Conservation (phyloP, 2,329 filamentous ascomycete genomes). For the Pseudogymnoascus verrucosus region DNA sequence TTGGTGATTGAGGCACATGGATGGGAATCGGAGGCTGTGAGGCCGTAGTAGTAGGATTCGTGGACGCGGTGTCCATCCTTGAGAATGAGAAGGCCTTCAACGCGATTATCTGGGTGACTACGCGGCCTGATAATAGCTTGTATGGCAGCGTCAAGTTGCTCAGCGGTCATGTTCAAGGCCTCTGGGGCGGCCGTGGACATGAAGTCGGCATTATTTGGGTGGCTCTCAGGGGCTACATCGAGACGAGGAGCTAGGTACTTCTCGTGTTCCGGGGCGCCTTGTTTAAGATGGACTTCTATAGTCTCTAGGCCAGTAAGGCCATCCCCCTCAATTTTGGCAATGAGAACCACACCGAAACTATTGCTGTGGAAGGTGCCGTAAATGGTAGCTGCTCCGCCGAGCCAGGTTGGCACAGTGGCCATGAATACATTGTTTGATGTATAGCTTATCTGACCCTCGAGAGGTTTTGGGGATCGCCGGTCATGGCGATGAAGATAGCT, state of each 20-base stretch:
- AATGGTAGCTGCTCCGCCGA: neutral
- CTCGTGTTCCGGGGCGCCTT: neutral
- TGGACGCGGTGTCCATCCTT: neutral
- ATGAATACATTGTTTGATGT: neutral
- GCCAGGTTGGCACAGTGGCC: neutral
- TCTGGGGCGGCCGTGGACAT: neutral
- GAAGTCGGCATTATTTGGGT: neutral
- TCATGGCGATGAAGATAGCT: neutral
- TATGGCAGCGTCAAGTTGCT: neutral
- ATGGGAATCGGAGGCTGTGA: neutral
- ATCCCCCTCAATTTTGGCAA: neutral
- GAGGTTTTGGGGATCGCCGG: neutral
- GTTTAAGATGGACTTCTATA: neutral
- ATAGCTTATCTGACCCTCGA: neutral
- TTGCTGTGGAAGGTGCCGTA: neutral
- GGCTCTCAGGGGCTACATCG: neutral
- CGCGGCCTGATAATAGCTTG: neutral
- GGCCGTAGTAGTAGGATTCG: neutral
- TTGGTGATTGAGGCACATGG: neutral
- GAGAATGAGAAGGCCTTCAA: neutral
- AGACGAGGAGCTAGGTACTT: neutral
- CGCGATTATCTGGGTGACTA: neutral
- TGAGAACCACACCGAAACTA: neutral
- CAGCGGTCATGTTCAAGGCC: neutral
- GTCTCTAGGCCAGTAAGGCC: neutral